Evolutionary conservation across 169 alveolate species (phyloP).

Genomic region (Cryptosporidium sp.): DNA sequence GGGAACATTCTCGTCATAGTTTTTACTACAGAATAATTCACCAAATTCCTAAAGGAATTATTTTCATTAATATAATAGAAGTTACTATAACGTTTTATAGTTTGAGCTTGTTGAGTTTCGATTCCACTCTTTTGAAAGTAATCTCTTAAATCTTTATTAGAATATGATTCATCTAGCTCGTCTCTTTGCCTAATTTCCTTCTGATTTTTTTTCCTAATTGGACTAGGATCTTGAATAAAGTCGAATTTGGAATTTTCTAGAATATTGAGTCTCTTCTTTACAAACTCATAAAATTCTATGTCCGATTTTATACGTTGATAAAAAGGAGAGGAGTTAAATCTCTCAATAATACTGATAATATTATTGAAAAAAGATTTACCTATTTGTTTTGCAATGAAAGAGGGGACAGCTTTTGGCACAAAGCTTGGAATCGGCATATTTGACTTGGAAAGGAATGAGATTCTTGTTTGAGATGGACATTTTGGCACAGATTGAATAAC

Average conservation of each 20-base stretch:
- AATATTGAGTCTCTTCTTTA: constrained; percentile 36
- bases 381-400: constrained; percentile 66
- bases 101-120: neutral
- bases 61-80: neutral
- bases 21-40: neutral
- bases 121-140: neutral
- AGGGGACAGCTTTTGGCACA: constrained; percentile 70
- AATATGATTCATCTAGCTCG: constrained; percentile 16
- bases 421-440: constrained; percentile 54
- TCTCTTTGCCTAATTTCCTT: constrained; percentile 41
- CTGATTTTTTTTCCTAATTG: constrained; percentile 2
- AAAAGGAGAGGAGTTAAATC: constrained; percentile 52
- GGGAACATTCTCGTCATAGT: constrained; percentile 28
- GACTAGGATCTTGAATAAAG: constrained; percentile 21
- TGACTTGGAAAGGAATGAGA: constrained; percentile 62
- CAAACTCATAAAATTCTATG: constrained; percentile 44
- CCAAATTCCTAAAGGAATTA: neutral
- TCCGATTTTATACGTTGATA: constrained; percentile 32
- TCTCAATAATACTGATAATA: constrained; percentile 41
- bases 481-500: constrained; percentile 54
- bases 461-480: constrained; percentile 50
- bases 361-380: constrained; percentile 57
- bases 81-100: neutral
- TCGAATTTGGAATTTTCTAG: constrained; percentile 12
- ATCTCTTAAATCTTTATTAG: neutral